Percentiles rank a stretch among this genome's conserved stretches.
Conservation (phyloP, 352 stramenopile species). For the Phytopythium cucurbitacearum region DNA sequence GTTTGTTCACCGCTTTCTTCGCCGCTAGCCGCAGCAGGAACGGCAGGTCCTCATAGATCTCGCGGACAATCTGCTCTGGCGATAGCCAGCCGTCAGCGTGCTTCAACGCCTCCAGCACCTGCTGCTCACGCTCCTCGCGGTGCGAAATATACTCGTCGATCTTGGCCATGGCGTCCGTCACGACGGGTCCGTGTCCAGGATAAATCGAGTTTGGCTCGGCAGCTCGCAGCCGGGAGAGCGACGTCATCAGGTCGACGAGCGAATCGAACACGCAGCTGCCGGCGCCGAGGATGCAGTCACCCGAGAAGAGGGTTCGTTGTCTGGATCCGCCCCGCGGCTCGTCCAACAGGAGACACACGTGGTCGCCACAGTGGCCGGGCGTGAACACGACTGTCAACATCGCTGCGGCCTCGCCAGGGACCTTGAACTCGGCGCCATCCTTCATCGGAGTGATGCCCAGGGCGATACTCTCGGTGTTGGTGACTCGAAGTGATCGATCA, state of each 20-base stretch:
- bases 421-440: constrained; percentile 38
- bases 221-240: constrained; percentile 43
- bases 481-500: constrained; percentile 28
- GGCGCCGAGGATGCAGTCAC: constrained; percentile 80
- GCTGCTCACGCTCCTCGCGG: constrained; percentile 60
- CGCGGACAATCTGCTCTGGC: constrained; percentile 37
- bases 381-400: constrained; percentile 64
- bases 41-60: constrained; percentile 54
- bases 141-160: constrained; percentile 79
- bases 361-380: constrained; percentile 83
- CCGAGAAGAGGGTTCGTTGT: constrained; percentile 57
- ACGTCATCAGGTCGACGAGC: constrained; percentile 73
- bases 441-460: constrained; percentile 36
- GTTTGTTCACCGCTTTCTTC: constrained; percentile 48
- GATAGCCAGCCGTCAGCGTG: constrained; percentile 18
- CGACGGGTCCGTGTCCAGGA: constrained; percentile 67
- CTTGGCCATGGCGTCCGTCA: constrained; percentile 53
- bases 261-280: constrained; percentile 87
- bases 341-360: constrained; percentile 77
- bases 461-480: constrained; percentile 40
- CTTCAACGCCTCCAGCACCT: constrained; percentile 49
- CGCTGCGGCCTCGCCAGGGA: constrained; percentile 8
- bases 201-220: constrained; percentile 51
- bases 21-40: constrained; percentile 49
- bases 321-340: constrained; percentile 10